A percentile compares a stretch with the other conserved stretches of the same genome.
These are phyloP conservation scores for Tricholoma sp. DNA, from an alignment of 768 basidiomycete species.

Conservation along the genomic window DNA sequence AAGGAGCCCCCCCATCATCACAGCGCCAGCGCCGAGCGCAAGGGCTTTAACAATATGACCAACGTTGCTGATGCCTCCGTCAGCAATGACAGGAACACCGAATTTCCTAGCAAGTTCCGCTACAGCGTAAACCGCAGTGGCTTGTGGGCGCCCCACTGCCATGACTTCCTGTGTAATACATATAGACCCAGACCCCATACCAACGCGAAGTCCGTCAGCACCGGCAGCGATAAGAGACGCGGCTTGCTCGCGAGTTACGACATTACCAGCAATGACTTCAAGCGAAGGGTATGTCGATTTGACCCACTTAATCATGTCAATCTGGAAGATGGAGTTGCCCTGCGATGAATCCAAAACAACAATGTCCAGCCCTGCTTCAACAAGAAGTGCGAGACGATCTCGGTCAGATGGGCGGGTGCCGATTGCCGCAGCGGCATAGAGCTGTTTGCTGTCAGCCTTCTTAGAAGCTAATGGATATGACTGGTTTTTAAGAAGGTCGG, in stretches of 20 bases:
- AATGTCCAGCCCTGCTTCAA: constrained; percentile 93
- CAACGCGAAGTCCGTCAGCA: constrained; percentile 91
- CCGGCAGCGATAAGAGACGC: constrained; percentile 91
- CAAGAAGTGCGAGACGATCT: constrained; percentile 79
- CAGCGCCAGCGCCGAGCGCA: constrained; percentile 87
- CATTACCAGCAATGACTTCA: constrained; percentile 95
- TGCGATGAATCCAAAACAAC: constrained; percentile 94
- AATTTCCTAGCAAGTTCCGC: constrained; percentile 91
- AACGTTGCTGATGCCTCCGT: constrained; percentile 93
- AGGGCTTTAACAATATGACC: constrained; percentile 98
- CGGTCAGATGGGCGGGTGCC: constrained; percentile 89
- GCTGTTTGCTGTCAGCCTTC: constrained; percentile 85
- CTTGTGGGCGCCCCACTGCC: constrained; percentile 98
- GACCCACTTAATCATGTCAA: constrained; percentile 94
- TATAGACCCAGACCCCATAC: constrained; percentile 98
- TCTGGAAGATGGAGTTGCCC: constrained; percentile 90
- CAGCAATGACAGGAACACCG: constrained; percentile 94
- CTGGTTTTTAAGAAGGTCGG: constrained; percentile 96
- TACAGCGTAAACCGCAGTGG: constrained; percentile 95
- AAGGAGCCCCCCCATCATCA: constrained; percentile 98
- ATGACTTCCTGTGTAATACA: constrained; percentile 99
- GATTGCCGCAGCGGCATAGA: constrained; percentile 93
- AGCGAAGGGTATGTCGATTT: constrained; percentile 80
- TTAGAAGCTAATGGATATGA: constrained; percentile 95
- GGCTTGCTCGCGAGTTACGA: constrained; percentile 96